Evolutionary conservation across 2,329 filamentous ascomycete genomes (phyloP), one percentile per base, ranked within the genome.

Genomic region (Alternaria gaisen): DNA sequence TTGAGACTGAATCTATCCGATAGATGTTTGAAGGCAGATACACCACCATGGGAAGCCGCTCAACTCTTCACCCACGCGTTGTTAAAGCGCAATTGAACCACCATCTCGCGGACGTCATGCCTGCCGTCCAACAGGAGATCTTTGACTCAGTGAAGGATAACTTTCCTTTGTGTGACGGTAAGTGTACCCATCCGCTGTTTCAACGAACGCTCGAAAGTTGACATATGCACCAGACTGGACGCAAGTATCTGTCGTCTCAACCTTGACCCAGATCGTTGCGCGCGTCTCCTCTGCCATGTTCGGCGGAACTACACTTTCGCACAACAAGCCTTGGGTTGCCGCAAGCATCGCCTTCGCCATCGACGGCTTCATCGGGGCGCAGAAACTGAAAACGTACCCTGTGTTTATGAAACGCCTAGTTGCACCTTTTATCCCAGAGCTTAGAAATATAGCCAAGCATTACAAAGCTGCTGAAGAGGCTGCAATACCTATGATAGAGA

Each of bases 21-120:
- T 20, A 51, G 47, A 51, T 51, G 47, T 51, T 51, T 36, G 47
- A 51, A 38, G 47, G 47, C 30, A 51, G 7, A n/a, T 24, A 51
- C 47, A 51, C 47, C 12, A 51, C 47, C 6, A 51, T 51, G 30
- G 47, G 47, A 34, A 36, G 32, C 30, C 47, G 47, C n/a, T 51
- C 30, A 10, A 36, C 30, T 40, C 47, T 51, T 26, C 47, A 51
- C 30, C 47, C 47, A 30, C 30, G 32, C 7, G 47, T 51, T 9
- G 47, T 51, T 11, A 51, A 36, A 8, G 24, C 24, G 6, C 51
- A 11, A 32, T 55, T 14, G 52, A 36, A 36, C 2, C 32, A 36
- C 32, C 32, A 36, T 36, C 32, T 36, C 32, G 32, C 32, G 12
- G 32, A 36, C 32, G 32, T 36, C 32, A 36, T 36, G 32, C 32